A percentile compares a stretch with the other conserved stretches of the same genome.
Conservation (phyloP, 306 rosid species). For the Gleditsia sinensis region DNA sequence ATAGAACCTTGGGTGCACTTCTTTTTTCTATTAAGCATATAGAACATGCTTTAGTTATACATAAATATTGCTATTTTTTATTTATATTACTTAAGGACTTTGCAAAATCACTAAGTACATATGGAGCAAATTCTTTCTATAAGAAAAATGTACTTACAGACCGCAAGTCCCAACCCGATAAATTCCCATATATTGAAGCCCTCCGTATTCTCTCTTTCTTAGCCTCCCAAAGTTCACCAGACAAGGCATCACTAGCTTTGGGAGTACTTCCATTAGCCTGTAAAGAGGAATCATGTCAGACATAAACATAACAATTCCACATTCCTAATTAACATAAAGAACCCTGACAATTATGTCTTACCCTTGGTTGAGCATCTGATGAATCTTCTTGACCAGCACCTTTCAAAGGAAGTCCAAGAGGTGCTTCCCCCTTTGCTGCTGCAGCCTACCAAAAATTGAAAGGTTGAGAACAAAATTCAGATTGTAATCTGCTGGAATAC, state of each 20-base stretch:
- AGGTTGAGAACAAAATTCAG: conserved; percentile 18
- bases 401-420: conserved; percentile 96
- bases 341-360: conserved; percentile 35
- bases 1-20: not conserved
- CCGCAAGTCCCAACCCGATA: conserved; percentile 91
- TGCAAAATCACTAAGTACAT: conserved; percentile 21
- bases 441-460: conserved; percentile 77
- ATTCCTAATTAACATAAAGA: conserved; percentile 19
- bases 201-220: conserved; percentile 88
- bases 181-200: conserved; percentile 71
- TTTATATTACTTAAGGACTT: conserved; percentile 17
- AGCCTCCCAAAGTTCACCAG: conserved; percentile 96
- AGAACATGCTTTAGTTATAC: not conserved
- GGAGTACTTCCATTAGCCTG: conserved; percentile 84
- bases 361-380: conserved; percentile 76
- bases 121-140: conserved; percentile 1
- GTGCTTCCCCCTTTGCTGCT: conserved; percentile 99
- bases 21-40: not conserved
- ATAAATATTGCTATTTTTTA: conserved; percentile 1
- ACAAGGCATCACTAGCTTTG: conserved; percentile 93
- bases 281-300: conserved; percentile 28
- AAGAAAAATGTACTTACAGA: conserved; percentile 66
- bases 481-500: not conserved
- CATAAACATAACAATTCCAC: conserved; percentile 12
- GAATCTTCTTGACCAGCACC: conserved; percentile 99